These are phyloP conservation scores for Hypomyces perniciosus DNA, from an alignment of 2,329 filamentous ascomycete genomes.

Conservation along the genomic window DNA sequence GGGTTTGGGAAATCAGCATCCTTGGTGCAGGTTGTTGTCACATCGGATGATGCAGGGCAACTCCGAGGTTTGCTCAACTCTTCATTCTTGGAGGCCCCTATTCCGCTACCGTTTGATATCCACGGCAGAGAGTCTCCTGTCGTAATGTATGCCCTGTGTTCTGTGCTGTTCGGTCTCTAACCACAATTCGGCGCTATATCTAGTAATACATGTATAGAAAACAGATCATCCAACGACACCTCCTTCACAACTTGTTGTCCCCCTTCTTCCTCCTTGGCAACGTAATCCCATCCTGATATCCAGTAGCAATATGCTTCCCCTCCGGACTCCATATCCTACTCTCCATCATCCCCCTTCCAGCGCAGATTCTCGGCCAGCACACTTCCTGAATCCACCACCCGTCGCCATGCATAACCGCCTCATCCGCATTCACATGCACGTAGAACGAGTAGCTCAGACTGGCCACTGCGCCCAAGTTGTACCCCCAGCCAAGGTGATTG, in stretches of 20 bases:
- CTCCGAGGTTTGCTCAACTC: too few species aligned
- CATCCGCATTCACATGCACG: conserved; percentile 43
- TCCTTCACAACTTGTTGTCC: conserved; percentile 21
- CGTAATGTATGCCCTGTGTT: too few species aligned
- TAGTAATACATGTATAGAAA: too few species aligned
- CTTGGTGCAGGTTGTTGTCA: too few species aligned
- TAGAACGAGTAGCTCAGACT: conserved; percentile 48
- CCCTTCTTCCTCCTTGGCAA: conserved; percentile 21
- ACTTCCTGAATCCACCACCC: conserved; percentile 52
- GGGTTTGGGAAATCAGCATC: too few species aligned
- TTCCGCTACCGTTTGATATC: too few species aligned
- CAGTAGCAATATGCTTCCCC: conserved; percentile 48
- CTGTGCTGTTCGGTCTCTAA: too few species aligned
- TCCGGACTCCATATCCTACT: conserved; percentile 49
- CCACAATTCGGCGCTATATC: too few species aligned
- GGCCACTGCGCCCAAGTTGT: conserved; percentile 35
- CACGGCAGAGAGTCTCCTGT: too few species aligned
- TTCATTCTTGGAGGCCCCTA: too few species aligned
- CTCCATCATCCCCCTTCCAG: conserved; percentile 42
- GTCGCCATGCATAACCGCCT: conserved; percentile 41
- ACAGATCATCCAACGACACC: background rate
- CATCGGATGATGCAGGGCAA: too few species aligned
- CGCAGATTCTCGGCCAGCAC: conserved; percentile 41
- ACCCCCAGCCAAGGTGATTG: conserved; percentile 44
- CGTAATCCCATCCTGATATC: conserved; percentile 48